Evolutionary conservation across 768 basidiomycete species (phyloP).

Genomic region (Tricholoma sp.): DNA sequence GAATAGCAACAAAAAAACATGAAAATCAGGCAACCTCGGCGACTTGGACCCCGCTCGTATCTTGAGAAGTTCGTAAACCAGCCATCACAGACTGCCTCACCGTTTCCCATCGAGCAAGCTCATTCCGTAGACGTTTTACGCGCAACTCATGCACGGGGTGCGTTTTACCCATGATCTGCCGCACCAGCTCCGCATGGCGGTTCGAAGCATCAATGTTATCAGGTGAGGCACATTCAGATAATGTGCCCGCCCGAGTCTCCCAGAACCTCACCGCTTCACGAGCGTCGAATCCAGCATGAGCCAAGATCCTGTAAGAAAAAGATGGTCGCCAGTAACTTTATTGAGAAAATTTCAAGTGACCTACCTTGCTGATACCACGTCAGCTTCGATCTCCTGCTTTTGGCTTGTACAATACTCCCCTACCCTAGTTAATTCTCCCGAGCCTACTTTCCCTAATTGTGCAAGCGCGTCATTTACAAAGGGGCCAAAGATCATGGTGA

Average conservation of each 20-base stretch:
- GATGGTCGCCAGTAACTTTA: slow-evolving; percentile 5
- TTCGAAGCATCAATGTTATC: slow-evolving; percentile 19
- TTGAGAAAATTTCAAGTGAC: slow-evolving; percentile 12
- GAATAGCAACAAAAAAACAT: not conserved
- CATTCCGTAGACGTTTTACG: slow-evolving; percentile 52
- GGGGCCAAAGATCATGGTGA: slow-evolving; percentile 90
- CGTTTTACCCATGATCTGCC: slow-evolving; percentile 46
- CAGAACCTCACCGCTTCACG: slow-evolving; percentile 79
- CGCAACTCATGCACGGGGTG: slow-evolving; percentile 72
- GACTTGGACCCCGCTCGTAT: not conserved
- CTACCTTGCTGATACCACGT: slow-evolving; percentile 80
- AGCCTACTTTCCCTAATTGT: slow-evolving; percentile 70
- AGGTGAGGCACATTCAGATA: slow-evolving; percentile 39
- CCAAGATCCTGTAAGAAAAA: slow-evolving; percentile 60
- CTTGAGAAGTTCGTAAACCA: not conserved
- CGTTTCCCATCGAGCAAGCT: slow-evolving; percentile 68
- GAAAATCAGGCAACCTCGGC: not conserved
- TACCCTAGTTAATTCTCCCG: slow-evolving; percentile 66
- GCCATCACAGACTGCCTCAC: slow-evolving; percentile 34
- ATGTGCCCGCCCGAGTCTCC: slow-evolving; percentile 49
- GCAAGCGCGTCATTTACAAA: slow-evolving; percentile 94
- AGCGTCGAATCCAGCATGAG: slow-evolving; percentile 89
- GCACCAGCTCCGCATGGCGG: slow-evolving; percentile 23
- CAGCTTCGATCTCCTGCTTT: slow-evolving; percentile 89
- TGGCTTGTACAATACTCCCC: slow-evolving; percentile 74